phyloP scores from a whole-genome alignment of 169 alveolate species.

The Theileria sp. region DNA sequence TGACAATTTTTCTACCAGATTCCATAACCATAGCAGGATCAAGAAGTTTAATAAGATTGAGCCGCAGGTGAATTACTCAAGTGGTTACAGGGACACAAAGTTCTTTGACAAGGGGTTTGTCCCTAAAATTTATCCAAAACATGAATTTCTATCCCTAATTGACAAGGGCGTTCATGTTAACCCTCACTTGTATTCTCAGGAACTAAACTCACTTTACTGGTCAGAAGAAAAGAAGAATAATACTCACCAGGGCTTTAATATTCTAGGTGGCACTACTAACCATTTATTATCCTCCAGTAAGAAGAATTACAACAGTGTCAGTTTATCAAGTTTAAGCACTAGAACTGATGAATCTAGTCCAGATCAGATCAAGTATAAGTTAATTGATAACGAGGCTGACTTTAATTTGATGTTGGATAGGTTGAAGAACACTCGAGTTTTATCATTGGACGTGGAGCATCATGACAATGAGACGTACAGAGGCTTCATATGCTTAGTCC shows the following conservation, averaged over 20 bases:
- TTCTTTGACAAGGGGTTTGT: conserved; percentile 24
- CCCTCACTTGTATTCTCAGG: conserved; percentile 56
- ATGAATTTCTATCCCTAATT: conserved; percentile 4
- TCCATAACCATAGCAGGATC: not conserved
- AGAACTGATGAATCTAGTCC: conserved; percentile 1
- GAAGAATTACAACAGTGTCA: conserved; percentile 15
- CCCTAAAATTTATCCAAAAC: conserved; percentile 37
- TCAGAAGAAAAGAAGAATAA: not conserved
- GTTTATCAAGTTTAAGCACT: conserved; percentile 19
- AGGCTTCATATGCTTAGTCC: conserved; percentile 91
- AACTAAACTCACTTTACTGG: conserved; percentile 62
- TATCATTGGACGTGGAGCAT: conserved; percentile 65
- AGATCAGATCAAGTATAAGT: not conserved
- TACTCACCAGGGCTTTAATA: conserved; percentile 44
- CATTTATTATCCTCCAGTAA: not conserved
- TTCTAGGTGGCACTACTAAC: not conserved
- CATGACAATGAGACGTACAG: conserved; percentile 66
- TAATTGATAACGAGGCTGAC: conserved; percentile 32
- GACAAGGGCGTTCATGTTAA: not conserved
- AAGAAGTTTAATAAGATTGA: conserved; percentile 33
- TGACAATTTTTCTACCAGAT: conserved; percentile 47
- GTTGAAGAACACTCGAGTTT: conserved; percentile 15
- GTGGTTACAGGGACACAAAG: not conserved
- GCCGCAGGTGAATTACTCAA: conserved; percentile 8
- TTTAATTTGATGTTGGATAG: conserved; percentile 45